Base-by-base conservation (phyloP, 2,329 filamentous ascomycete genomes). In the Cryoendolithus antarcticus region DNA sequence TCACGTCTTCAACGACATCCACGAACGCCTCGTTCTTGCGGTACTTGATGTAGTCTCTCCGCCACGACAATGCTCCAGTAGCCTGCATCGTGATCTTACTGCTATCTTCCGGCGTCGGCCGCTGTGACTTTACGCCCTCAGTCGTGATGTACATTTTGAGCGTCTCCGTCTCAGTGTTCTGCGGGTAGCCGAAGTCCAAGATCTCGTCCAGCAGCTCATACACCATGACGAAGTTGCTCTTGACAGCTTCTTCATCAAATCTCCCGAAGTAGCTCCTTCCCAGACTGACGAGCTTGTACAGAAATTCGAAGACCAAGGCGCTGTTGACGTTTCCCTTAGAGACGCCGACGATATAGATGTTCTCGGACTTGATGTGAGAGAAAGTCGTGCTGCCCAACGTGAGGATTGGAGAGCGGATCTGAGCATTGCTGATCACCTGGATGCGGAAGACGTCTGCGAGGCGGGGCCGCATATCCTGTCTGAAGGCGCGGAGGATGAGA, bases 111-210 rank as follows among this genome's bases (percentile, higher is more conserved):
- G 59, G 62, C 65, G 79, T 80, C 49, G 74, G 79, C 50, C 78
- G 70, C 61, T 86, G 86, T 24, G 86, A 93, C 64, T 95, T 95
- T 65, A 98, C 89, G 43, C 91, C 91, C 67, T 98, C 91, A 30
- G 91, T 98, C 32, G 93, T 98, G 57, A 98, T 98, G 71, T 98
- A 98, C 89, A 96, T 96, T 66, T 98, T 98, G 53, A 98, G 71
- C n/a, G 91, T 96, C 62, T 98, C 91, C 39, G 89, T 94, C 66
- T 98, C 91, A 46, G 91, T 98, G 62, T 96, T 96, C 62, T 98
- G 91, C 28, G 91, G 91, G 61, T 98, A 98, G 47, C 91, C 91
- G 64, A 98, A 98, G 65, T 98, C 91, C 60, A 98, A 78, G 57
- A 98, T 95, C 67, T 98, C 91, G 62, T 98, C 91, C 41, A 98